Percentiles rank a stretch among this genome's conserved stretches.
Conservation (phyloP, 306 rosid genomes). For the Cicer cuneatum region DNA sequence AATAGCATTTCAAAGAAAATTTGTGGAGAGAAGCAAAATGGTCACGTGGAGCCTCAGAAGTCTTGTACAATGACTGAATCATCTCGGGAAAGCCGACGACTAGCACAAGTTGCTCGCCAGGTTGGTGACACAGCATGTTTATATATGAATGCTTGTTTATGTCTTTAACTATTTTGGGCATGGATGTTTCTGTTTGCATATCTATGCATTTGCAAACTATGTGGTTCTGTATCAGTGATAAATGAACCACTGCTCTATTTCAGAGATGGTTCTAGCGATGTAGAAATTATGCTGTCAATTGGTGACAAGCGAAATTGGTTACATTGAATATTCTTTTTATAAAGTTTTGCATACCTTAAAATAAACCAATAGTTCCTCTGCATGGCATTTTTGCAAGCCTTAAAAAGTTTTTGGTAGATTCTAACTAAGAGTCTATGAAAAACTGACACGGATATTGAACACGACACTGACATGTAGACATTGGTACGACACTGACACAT, state of each 20-base stretch:
- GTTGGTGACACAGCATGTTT: conserved; percentile 52
- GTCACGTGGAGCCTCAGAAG: conserved; percentile 55
- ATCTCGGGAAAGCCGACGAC: conserved; percentile 62
- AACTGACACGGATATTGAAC: too few species aligned
- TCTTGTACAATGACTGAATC: conserved; percentile 62
- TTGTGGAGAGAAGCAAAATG: conserved; percentile 56
- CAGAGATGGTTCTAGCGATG: conserved; percentile 16
- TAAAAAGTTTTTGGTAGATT: neutral
- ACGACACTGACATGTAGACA: too few species aligned
- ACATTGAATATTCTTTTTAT: conserved; percentile 27
- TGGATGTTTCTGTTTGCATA: conserved; percentile 17
- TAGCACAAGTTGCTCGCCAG: conserved; percentile 82
- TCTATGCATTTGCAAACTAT: conserved; percentile 32
- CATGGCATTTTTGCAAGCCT: conserved; percentile 23
- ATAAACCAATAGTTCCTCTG: conserved; percentile 23
- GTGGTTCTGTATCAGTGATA: neutral
- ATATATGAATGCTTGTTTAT: conserved; percentile 42
- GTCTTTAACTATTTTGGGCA: conserved; percentile 33
- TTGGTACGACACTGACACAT: too few species aligned
- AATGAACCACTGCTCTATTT: conserved; percentile 23
- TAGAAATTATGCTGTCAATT: conserved; percentile 9
- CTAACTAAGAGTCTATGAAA: neutral
- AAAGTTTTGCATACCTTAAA: conserved; percentile 9
- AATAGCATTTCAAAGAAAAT: conserved; percentile 49
- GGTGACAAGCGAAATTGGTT: conserved; percentile 28